A percentile compares a stretch with the other conserved stretches of the same genome.
Evolutionary conservation across 2,329 filamentous ascomycete genomes (phyloP).

Genomic region (Colletotrichum viniferum): DNA sequence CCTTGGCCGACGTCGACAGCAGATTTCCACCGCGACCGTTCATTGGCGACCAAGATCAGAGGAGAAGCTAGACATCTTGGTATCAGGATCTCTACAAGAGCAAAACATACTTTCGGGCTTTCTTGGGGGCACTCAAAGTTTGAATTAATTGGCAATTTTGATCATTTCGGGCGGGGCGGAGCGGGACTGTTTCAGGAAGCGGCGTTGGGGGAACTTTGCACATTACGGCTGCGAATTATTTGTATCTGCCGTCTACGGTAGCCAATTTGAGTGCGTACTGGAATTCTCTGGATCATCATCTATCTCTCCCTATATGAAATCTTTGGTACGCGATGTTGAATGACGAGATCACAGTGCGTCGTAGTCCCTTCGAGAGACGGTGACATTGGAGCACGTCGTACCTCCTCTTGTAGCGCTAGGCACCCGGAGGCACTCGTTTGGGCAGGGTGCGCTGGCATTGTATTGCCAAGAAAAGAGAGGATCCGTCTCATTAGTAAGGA

Average conservation of each 20-base stretch:
- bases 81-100: accelerated
- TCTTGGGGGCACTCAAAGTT: accelerated
- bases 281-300: not conserved
- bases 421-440: slow-evolving; percentile 12
- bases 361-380: not conserved
- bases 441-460: slow-evolving; percentile 29
- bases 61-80: not conserved
- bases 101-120: not conserved
- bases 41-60: not conserved
- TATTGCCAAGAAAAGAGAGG: slow-evolving; percentile 59
- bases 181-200: not conserved
- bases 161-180: accelerated
- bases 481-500: slow-evolving; percentile 59
- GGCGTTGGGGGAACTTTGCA: not conserved
- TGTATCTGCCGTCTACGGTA: not conserved
- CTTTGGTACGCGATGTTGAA: accelerated
- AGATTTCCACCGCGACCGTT: not conserved
- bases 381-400: slow-evolving; percentile 7
- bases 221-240: not conserved
- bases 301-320: not conserved
- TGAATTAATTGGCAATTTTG: not conserved
- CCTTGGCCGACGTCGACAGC: not conserved
- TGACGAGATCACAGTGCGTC: not conserved
- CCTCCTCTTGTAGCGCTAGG: not conserved
- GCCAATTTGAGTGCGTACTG: not conserved